phyloP scores from a whole-genome alignment of 176 grass and related monocot species.

The Canna indica region DNA sequence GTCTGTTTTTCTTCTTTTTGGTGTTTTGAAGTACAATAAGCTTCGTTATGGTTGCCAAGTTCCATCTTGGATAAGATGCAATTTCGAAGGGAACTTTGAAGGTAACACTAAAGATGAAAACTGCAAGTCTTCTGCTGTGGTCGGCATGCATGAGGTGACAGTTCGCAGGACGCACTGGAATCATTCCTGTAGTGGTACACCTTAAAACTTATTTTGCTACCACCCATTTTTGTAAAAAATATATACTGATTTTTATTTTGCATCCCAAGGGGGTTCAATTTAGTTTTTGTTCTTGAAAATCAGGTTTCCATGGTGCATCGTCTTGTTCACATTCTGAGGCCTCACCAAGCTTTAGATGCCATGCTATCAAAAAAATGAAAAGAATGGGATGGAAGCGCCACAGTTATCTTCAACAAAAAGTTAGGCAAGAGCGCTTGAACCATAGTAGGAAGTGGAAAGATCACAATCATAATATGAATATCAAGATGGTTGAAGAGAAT shows the following conservation, averaged over 20 bases:
- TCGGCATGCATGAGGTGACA: conserved; percentile 8
- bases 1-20: conserved; percentile 24
- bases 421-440: conserved; percentile 77
- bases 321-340: conserved; percentile 25
- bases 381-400: conserved; percentile 60
- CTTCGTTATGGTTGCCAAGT: conserved; percentile 48
- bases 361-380: conserved; percentile 46
- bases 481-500: conserved; percentile 69
- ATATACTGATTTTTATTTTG: neutral
- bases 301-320: conserved; percentile 16
- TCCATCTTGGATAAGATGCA: conserved; percentile 83
- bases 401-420: conserved; percentile 59
- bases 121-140: conserved; percentile 25
- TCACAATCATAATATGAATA: conserved; percentile 63
- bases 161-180: conserved; percentile 14
- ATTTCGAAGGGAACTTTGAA: conserved; percentile 63
- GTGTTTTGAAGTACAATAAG: conserved; percentile 70
- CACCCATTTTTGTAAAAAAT: neutral
- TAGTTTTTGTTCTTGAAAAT: neutral
- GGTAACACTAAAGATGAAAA: conserved; percentile 32
- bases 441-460: conserved; percentile 56
- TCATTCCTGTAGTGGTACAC: conserved; percentile 18
- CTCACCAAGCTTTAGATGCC: conserved; percentile 45
- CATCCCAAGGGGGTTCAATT: neutral
- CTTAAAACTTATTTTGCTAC: neutral